phyloP scores from a whole-genome alignment of 164 flowering plant species.

The Cinnamomum micranthum region DNA sequence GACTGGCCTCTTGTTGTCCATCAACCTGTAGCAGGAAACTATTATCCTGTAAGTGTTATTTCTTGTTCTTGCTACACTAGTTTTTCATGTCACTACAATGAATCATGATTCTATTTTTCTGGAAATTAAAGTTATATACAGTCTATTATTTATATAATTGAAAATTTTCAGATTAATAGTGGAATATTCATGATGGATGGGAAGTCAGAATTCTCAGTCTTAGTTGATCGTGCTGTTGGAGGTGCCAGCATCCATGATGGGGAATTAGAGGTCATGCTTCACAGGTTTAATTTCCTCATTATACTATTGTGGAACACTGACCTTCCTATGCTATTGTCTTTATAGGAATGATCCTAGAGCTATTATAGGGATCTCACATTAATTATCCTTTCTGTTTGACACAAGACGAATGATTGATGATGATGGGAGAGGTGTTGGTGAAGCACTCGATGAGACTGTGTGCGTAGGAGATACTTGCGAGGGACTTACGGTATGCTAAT shows the following conservation, averaged over 20 bases:
- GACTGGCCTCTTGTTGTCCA: constrained; percentile 73
- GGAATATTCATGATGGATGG: constrained; percentile 58
- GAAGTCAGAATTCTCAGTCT: constrained; percentile 66
- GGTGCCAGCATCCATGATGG: constrained; percentile 84
- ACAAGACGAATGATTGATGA: constrained; percentile 55
- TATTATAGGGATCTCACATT: constrained; percentile 4
- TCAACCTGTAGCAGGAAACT: constrained; percentile 89
- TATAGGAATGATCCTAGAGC: not conserved
- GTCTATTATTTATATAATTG: not conserved
- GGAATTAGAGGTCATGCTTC: constrained; percentile 82
- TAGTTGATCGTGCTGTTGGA: constrained; percentile 89
- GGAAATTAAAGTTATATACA: not conserved
- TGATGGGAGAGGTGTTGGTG: constrained; percentile 72
- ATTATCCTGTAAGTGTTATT: constrained; percentile 66
- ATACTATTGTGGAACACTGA: constrained; percentile 4
- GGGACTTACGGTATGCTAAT: constrained; percentile 61
- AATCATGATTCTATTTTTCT: not conserved
- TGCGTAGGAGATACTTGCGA: constrained; percentile 48
- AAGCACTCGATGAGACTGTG: constrained; percentile 71
- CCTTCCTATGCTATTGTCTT: not conserved
- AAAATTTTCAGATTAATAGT: constrained; percentile 61
- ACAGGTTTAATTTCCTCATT: constrained; percentile 39
- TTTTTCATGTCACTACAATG: not conserved
- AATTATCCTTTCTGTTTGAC: constrained; percentile 1
- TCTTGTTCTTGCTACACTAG: not conserved